Conservation (phyloP, 1,139 yeast species). For the Saccharomyces hybrid region DNA sequence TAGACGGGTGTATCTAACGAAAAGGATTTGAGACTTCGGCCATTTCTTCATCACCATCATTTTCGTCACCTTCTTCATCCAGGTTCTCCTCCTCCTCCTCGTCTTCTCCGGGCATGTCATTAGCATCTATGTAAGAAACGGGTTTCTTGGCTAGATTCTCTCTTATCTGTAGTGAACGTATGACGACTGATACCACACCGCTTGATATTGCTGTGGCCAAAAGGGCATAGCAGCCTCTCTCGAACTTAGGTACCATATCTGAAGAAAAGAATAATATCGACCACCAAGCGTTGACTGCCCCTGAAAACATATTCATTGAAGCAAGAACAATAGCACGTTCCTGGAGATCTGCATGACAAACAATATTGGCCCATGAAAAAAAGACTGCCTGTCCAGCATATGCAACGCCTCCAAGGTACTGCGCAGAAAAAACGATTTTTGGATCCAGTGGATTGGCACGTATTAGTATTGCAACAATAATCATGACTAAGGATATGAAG, state of each 20-base stretch:
- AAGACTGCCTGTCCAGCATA: conserved; percentile 53
- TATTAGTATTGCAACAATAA: conserved; percentile 41
- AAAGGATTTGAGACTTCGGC: too few relatives aligned
- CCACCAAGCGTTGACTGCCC: conserved; percentile 62
- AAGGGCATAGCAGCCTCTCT: conserved; percentile 50
- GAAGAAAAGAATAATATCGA: conserved; percentile 46
- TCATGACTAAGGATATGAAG: conserved; percentile 36
- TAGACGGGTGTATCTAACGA: too few relatives aligned
- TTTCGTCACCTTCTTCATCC: too few relatives aligned
- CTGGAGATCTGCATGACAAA: conserved; percentile 47
- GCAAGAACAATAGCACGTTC: conserved; percentile 53
- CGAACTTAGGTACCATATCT: conserved; percentile 43
- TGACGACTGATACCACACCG: conserved; percentile 31
- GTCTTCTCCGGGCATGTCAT: conserved; percentile 18
- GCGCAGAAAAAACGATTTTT: conserved; percentile 44
- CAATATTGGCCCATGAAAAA: conserved; percentile 55
- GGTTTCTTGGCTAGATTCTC: conserved; percentile 29
- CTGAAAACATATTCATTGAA: conserved; percentile 57
- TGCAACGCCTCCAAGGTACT: conserved; percentile 46
- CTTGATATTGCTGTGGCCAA: conserved; percentile 42
- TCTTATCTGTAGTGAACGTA: conserved; percentile 35
- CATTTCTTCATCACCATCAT: too few relatives aligned
- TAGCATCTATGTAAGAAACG: conserved; percentile 23
- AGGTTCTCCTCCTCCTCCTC: conserved; percentile 2
- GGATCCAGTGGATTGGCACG: conserved; percentile 34